A percentile compares a stretch with the other conserved stretches of the same genome.
Evolutionary conservation across 371 early-diverging fungal species (phyloP).

Genomic region (Mucor plumbeus): DNA sequence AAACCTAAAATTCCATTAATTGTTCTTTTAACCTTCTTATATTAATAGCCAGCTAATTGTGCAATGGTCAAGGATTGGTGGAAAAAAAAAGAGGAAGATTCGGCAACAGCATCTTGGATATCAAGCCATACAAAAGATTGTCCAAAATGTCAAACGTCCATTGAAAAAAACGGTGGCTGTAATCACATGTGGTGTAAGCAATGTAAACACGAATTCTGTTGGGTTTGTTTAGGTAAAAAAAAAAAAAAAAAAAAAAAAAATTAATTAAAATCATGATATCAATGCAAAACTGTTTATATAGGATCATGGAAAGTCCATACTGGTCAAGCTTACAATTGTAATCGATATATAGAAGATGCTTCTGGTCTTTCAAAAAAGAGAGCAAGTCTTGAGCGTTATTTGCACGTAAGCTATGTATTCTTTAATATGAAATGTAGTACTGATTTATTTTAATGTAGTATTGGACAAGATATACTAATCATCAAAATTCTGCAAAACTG

Average conservation of each 20-base stretch:
- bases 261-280: too few species aligned
- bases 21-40: neutral
- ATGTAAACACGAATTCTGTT: slow-evolving; percentile 87
- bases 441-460: slow-evolving; percentile 58
- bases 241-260: too few species aligned
- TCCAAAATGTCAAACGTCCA: slow-evolving; percentile 87
- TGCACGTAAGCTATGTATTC: slow-evolving; percentile 73
- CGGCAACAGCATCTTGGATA: slow-evolving; percentile 97
- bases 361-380: slow-evolving; percentile 67
- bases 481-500: slow-evolving; percentile 91
- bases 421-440: neutral
- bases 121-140: slow-evolving; percentile 96
- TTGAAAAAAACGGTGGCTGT: slow-evolving; percentile 98
- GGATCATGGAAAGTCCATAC: neutral
- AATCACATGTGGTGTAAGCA: slow-evolving; percentile 94
- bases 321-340: slow-evolving; percentile 64
- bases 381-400: slow-evolving; percentile 86
- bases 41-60: slow-evolving; percentile 78
- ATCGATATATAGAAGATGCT: slow-evolving; percentile 80
- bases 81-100: slow-evolving; percentile 95
- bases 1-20: neutral
- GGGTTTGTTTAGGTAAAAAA: slow-evolving; percentile 80
- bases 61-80: slow-evolving; percentile 84
- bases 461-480: slow-evolving; percentile 94
- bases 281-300: neutral